phyloP scores from a whole-genome alignment of 2,329 filamentous ascomycete species.

The Fusarium papillatum region DNA sequence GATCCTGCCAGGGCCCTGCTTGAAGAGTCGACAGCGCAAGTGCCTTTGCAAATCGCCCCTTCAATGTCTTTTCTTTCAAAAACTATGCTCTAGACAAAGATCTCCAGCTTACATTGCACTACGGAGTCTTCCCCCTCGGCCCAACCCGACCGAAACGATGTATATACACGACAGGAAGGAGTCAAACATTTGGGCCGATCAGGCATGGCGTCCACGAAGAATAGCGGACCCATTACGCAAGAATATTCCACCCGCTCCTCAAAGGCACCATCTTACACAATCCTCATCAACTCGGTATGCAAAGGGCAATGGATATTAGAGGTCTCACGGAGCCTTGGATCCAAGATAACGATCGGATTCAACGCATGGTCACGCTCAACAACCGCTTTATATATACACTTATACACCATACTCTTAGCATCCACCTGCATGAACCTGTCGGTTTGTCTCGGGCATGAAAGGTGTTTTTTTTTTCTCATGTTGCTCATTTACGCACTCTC shows the following conservation, averaged over 20 bases:
- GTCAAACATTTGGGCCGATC: neutral
- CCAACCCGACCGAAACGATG: neutral
- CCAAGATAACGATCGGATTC: rapidly evolving
- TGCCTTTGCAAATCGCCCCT: neutral
- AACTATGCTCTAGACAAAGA: neutral
- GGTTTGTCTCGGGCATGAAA: too few relatives aligned
- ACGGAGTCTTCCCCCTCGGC: neutral
- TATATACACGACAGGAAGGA: neutral
- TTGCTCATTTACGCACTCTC: too few relatives aligned
- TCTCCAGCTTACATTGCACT: neutral
- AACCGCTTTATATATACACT: too few relatives aligned
- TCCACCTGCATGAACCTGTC: too few relatives aligned
- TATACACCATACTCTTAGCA: too few relatives aligned
- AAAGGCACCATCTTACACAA: neutral
- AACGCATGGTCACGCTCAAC: too few relatives aligned
- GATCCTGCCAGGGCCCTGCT: neutral
- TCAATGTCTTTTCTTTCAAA: neutral
- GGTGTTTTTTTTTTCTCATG: too few relatives aligned
- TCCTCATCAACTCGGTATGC: too few relatives aligned
- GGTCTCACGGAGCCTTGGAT: too few relatives aligned
- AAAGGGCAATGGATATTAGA: too few relatives aligned
- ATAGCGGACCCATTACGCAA: neutral
- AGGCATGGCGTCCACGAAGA: neutral
- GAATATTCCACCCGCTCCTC: neutral
- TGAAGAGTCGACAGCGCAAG: neutral